Evolutionary conservation across 495 filamentous ascomycete genomes (phyloP), one percentile per base, ranked within the genome.

Genomic region (Filosporella fistucella): DNA sequence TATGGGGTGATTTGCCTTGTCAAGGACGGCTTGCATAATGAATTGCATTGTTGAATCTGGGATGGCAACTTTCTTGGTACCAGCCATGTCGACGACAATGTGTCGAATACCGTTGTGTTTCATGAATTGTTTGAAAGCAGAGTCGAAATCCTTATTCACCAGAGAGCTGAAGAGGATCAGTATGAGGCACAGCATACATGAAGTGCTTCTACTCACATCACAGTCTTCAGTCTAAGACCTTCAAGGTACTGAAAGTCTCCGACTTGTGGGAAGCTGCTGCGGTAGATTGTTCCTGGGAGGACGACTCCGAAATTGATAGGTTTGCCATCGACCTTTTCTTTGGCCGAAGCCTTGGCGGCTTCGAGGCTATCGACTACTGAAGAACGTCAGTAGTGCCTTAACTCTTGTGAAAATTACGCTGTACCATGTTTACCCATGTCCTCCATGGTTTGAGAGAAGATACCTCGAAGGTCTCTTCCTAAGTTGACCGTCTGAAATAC

Each of bases 41-140:
- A 72, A 65, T 46, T 69, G 69, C 66, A 95, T 83, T 3, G 77
- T 73, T 18, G 68, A 60, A n/a, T 76, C 58, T 0, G 84, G 76
- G 14, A 88, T 79, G 7, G 65, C 66, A 42, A 70, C 68, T 52
- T 86, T 85, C 63, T 95, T 93, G 37, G 91, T 91, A 0, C 88
- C 78, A 28, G 78, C 75, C 69, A 94, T 82, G 51, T 78, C 70
- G 57, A 91, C 80, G 18, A 84, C 74, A 46, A 71, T 62, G 51
- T 91, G 88, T 26, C 70, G 68, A 52, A 95, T 90, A 37, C 68
- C 67, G 44, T 78, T 75, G 16, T 68, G 63, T 26, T 67, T 56
- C 47, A 93, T 70, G 54, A 90, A 95, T 1, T 64, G 45, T 24
- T 62, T 49, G 56, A 84, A 83, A 3, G 68, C 75, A 6, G 84